Evolutionary conservation across 129 eudicot species (phyloP), one percentile per base, ranked within the genome.

Genomic region (Lactuca sativa): DNA sequence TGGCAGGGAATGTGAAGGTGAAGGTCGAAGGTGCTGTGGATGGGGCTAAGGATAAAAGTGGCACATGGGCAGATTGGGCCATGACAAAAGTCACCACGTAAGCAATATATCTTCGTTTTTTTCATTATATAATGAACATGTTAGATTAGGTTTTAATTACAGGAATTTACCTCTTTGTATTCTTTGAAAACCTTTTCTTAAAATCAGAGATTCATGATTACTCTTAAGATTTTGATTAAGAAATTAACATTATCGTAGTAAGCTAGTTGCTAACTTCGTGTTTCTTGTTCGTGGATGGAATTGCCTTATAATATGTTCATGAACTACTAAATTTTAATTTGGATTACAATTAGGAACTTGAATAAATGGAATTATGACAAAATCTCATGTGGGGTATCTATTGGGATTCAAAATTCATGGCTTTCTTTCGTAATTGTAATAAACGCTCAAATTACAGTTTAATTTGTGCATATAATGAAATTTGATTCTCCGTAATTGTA

Each of bases 1-100:
- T 53, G 13, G 77, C 86, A 8, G 74, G 15, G 40, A 30, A 82
- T 12, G 13, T 71, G 51, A 81, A 81, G 71, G 6, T 15, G 6
- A 60, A 44, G 10, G 80, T 80, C 13, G 67, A 68, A 47, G 69
- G 77, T 51, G 70, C 68, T 44, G n/a, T 70, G 60, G 52, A 72
- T 40, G 76, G 51, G 12, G 88, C 83, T 15, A 66, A 73, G 69
- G 80, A 71, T 11, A 61, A 53, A 11, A 62, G 70, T 36, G 71
- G 62, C 34, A 53, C 81, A 63, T 77, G 83, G 89, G 18, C 83
- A 30, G 83, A 77, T 70, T 84, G 80, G 85, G 81, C 80, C 33
- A 25, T 47, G 13, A 41, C 48, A 55, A 77, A 78, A 66, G 62
- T 78, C 62, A 53, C 84, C 2, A n/a, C 56, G 92, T 86, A 83